Conservation (phyloP, 441 rosid genomes). For the Bruguiera hainesii region DNA sequence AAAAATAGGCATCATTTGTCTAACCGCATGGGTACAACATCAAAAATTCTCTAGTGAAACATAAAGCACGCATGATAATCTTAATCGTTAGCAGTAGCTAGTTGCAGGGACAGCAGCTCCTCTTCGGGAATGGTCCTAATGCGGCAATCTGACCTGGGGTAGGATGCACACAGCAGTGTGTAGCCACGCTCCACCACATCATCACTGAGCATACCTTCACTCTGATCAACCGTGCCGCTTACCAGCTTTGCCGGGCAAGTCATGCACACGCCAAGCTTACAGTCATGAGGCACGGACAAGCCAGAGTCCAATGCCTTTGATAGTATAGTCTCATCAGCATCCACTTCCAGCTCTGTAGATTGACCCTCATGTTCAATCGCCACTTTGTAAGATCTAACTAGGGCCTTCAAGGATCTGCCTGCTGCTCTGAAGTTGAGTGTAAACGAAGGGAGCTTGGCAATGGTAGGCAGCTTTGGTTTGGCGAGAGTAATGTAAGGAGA, state of each 20-base stretch:
- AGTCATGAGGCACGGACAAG: slow-evolving; percentile 67
- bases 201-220: slow-evolving; percentile 94
- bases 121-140: slow-evolving; percentile 87
- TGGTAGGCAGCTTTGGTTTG: slow-evolving; percentile 28
- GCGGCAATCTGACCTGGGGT: slow-evolving; percentile 79
- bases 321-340: slow-evolving; percentile 77
- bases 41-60: slow-evolving; percentile 3
- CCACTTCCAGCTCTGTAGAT: slow-evolving; percentile 69
- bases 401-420: slow-evolving; percentile 18
- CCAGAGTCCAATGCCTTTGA: slow-evolving; percentile 81
- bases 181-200: slow-evolving; percentile 88
- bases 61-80: slow-evolving; percentile 12
- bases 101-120: slow-evolving; percentile 70
- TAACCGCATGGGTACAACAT: background rate
- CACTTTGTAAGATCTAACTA: slow-evolving; percentile 58
- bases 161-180: slow-evolving; percentile 69
- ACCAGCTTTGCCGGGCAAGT: slow-evolving; percentile 88
- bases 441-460: slow-evolving; percentile 13
- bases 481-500: slow-evolving; percentile 40
- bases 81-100: slow-evolving; percentile 85
- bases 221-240: slow-evolving; percentile 73
- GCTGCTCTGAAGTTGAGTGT: slow-evolving; percentile 27
- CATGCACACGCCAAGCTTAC: slow-evolving; percentile 99
- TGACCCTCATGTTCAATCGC: slow-evolving; percentile 67
- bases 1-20: background rate